Base-by-base conservation (phyloP, 2,329 filamentous ascomycete species). In the Proliferodiscus dingleyae region DNA sequence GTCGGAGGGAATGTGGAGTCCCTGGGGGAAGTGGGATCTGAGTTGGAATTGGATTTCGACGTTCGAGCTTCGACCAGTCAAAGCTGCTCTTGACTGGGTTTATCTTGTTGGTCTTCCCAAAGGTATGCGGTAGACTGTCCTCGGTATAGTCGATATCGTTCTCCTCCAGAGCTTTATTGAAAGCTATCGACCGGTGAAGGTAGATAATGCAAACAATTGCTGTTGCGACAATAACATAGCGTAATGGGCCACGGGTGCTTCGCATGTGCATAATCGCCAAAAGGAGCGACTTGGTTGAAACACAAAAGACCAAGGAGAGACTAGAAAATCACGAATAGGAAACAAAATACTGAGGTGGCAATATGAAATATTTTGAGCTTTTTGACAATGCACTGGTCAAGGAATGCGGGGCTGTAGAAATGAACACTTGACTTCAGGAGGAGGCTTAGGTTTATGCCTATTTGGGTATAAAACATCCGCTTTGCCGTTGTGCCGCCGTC, bases 1-100 rank as follows among this genome's bases (percentile, higher is more conserved):
- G 32, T 7, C 54, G 54, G 26, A 57, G 46, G 37, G 28, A 22
- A 4, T 38, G 32, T 11, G 33, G 7, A n/a, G 22, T 36, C 4
- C 41, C 18, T 5, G 22, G 29, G 7, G 52, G 52, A 8, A 54
- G 32, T 15, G 44, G 22, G 7, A 41, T 43, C 3, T 48, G 21
- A 3, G 45, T 46, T 10, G 42, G 23, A 5, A 56, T 26, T 36
- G 46, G 47, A 43, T 45, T 40, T 10, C 36, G 15, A 4, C 36
- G 41, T 8, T 5, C 2, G 2, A 44, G 4, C 4, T 23, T 37
- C 8, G 32, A 9, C 41, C 41, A 44, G 18, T 37, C 7, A 34
- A 37, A 44, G 23, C 36, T 38, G 8, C 21, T 33, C 10, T 34
- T 34, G n/a, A 29, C 24, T 8, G 28, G 22, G 16, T 43, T 28